Evolutionary conservation across 306 rosid species (phyloP).

Genomic region (Fragaria vesca): DNA sequence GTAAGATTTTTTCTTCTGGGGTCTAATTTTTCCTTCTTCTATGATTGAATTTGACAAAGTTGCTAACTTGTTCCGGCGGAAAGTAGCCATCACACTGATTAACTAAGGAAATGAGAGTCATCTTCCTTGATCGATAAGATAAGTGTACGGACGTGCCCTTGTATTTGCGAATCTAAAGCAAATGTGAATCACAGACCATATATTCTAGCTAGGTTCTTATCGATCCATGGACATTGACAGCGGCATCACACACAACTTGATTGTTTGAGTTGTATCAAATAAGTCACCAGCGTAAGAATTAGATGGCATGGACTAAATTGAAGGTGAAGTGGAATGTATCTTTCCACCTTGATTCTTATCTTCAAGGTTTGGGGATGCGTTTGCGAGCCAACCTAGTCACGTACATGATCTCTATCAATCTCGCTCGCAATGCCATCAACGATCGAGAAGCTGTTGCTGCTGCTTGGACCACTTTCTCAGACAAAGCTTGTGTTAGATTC

Average conservation of each 20-base stretch:
- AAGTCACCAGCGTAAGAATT: not conserved
- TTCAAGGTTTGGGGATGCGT: not conserved
- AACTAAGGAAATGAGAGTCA: not conserved
- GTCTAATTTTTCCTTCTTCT: not conserved
- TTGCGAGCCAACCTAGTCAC: not conserved
- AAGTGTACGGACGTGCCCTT: not conserved
- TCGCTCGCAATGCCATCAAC: not conserved
- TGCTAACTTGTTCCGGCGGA: not conserved
- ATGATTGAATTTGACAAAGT: not conserved
- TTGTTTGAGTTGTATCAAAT: not conserved
- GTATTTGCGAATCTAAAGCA: not conserved
- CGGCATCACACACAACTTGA: not conserved
- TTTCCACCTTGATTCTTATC: conserved; percentile 14
- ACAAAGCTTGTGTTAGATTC: not conserved
- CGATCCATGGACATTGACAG: not conserved
- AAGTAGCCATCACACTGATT: not conserved
- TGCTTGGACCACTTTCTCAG: conserved; percentile 12
- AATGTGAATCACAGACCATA: too few relatives aligned
- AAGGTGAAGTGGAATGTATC: conserved; percentile 1
- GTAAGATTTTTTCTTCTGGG: not conserved
- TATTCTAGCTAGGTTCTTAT: too few relatives aligned
- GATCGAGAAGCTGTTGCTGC: not conserved
- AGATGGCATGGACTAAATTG: not conserved
- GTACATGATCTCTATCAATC: not conserved
- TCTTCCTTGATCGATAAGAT: not conserved